These are phyloP conservation scores for Nematocida ironsii DNA, from an alignment of 371 early-diverging fungal genomes.

Conservation along the genomic window DNA sequence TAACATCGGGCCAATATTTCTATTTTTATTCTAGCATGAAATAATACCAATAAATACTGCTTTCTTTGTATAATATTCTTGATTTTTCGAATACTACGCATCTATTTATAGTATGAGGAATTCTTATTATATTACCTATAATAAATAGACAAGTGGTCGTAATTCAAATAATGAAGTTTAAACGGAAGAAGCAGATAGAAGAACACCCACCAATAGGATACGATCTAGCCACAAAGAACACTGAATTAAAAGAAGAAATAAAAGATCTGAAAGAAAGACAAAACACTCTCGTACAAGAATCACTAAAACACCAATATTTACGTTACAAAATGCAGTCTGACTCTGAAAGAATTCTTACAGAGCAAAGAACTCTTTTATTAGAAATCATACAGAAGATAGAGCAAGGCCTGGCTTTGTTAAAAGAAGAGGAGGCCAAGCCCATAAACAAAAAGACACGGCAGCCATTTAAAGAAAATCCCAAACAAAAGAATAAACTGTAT, in stretches of 20 bases:
- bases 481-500: slow-evolving; percentile 19
- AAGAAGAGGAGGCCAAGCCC: not conserved
- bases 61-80: too few species aligned
- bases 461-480: slow-evolving; percentile 11
- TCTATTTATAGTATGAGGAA: too few species aligned
- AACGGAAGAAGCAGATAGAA: not conserved
- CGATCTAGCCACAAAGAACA: slow-evolving; percentile 53
- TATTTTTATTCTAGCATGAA: too few species aligned
- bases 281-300: slow-evolving; percentile 27
- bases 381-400: slow-evolving; percentile 6
- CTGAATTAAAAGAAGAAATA: slow-evolving; percentile 50
- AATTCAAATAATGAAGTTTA: slow-evolving; percentile 7
- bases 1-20: too few species aligned
- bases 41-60: too few species aligned
- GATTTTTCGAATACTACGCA: too few species aligned
- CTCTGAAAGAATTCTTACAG: slow-evolving; percentile 21
- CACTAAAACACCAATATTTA: slow-evolving; percentile 37
- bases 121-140: too few species aligned
- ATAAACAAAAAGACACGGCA: not conserved
- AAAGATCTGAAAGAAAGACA: slow-evolving; percentile 41
- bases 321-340: slow-evolving; percentile 38
- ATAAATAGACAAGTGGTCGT: not conserved
- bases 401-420: not conserved
- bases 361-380: slow-evolving; percentile 6
- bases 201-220: not conserved